A percentile compares a stretch with the other conserved stretches of the same genome.
Conservation (phyloP, 2,329 filamentous ascomycete genomes). For the Ophiostoma montium region DNA sequence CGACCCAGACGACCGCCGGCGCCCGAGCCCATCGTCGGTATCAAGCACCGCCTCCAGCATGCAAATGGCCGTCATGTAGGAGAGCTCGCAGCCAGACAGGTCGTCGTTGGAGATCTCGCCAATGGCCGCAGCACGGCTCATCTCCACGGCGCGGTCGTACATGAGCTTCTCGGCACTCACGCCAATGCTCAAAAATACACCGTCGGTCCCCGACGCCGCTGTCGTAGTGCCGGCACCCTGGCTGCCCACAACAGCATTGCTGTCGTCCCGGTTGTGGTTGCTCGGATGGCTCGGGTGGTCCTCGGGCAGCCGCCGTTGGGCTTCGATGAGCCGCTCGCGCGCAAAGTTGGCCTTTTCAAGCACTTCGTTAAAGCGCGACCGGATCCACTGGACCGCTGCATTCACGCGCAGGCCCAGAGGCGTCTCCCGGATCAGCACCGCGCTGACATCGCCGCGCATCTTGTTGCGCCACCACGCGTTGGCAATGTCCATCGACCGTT, state of each 20-base stretch:
- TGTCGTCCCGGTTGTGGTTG: slow-evolving; percentile 40
- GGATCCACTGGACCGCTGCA: slow-evolving; percentile 89
- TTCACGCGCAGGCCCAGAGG: slow-evolving; percentile 62
- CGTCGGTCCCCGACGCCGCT: slow-evolving; percentile 48
- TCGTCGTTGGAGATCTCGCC: slow-evolving; percentile 92
- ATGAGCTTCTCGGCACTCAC: slow-evolving; percentile 93
- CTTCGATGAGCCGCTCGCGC: slow-evolving; percentile 73
- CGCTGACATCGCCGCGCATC: slow-evolving; percentile 45
- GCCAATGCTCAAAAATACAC: slow-evolving; percentile 72
- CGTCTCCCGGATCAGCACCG: slow-evolving; percentile 27
- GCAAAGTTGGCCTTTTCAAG: slow-evolving; percentile 92
- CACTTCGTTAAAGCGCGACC: slow-evolving; percentile 89
- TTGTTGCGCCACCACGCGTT: slow-evolving; percentile 81
- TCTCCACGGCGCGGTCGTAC: slow-evolving; percentile 94
- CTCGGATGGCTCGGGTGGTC: slow-evolving; percentile 78
- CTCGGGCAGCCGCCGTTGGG: slow-evolving; percentile 67
- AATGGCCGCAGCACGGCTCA: slow-evolving; percentile 88
- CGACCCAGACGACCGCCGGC: slow-evolving; percentile 16
- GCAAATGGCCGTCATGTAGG: slow-evolving; percentile 82
- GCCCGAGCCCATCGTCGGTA: slow-evolving; percentile 48
- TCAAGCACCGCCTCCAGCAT: slow-evolving; percentile 94
- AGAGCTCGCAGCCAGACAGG: slow-evolving; percentile 73
- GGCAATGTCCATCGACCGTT: slow-evolving; percentile 91
- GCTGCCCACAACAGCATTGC: slow-evolving; percentile 22
- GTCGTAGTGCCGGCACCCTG: slow-evolving; percentile 29